Conservation (phyloP, 805 yeast genomes). For the Spathaspora sp. region DNA sequence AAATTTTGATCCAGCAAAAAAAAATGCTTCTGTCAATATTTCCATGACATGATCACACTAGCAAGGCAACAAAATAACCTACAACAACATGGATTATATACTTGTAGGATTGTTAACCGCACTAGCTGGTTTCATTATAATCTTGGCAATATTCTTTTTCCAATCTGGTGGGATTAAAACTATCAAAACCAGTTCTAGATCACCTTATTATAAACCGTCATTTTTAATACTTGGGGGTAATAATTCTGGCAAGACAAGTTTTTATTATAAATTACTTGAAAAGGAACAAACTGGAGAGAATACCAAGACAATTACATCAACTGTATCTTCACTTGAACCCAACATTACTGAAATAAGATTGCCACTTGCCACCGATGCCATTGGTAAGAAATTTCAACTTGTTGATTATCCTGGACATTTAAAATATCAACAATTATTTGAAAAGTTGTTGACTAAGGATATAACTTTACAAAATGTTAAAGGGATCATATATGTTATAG, state of each 20-base stretch:
- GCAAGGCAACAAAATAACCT: not conserved
- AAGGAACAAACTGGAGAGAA: constrained; percentile 9
- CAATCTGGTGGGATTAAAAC: constrained; percentile 17
- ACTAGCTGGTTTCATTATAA: constrained; percentile 23
- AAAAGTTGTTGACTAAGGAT: constrained; percentile 43
- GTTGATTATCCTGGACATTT: constrained; percentile 89
- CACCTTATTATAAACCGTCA: constrained; percentile 43
- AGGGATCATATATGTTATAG: constrained; percentile 77
- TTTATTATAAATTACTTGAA: constrained; percentile 35
- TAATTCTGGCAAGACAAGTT: constrained; percentile 62
- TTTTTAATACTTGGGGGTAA: constrained; percentile 64
- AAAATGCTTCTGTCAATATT: not conserved
- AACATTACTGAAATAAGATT: constrained; percentile 24
- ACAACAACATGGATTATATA: constrained; percentile 23
- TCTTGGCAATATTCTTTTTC: constrained; percentile 19
- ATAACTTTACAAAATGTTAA: constrained; percentile 40
- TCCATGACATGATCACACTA: too few species aligned
- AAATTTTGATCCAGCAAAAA: not conserved
- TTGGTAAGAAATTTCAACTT: constrained; percentile 43
- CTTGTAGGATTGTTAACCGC: constrained; percentile 21
- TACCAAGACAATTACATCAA: constrained; percentile 13
- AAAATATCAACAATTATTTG: constrained; percentile 60
- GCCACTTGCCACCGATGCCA: constrained; percentile 32
- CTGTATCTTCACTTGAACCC: constrained; percentile 39
- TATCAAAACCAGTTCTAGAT: constrained; percentile 5